Evolutionary conservation across 345 rosid genomes (phyloP), one percentile per base, ranked within the genome.

Genomic region (Populus simonii): DNA sequence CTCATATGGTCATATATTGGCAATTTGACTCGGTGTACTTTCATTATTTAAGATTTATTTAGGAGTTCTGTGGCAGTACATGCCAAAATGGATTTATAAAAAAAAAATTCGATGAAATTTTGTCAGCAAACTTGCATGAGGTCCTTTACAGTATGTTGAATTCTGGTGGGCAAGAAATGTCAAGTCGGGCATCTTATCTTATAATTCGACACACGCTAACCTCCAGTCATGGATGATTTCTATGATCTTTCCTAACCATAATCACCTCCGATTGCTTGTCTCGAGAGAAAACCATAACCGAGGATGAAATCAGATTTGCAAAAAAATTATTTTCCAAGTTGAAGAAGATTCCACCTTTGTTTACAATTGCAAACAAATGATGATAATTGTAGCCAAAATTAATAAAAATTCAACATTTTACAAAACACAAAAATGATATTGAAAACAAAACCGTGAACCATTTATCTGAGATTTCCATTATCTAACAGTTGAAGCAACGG

Each of bases 401-500:
- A 31, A n/a, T 16, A 47, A 62, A 57, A 23, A 0, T 13, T 36
- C 49, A 29, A 17, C 18, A 62, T 68, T 27, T 18, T 29, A n/a
- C 3, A 55, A 45, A 80, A 22, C 22, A 3, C 12, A 27, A 31
- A 27, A 69, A 17, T 53, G 1, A 49, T 22, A 9, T 6, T 16
- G 10, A 62, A 63, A 66, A 27, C 41, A 17, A 31, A 71, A 31
- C 8, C 25, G 22, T 5, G 29, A 71, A 36, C 49, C 33, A 23
- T 15, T 55, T 53, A 72, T 66, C 45, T 55, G 70, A 15, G 31
- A 66, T 66, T 66, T 13, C 80, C 85, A 39, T 66, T 59, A 94
- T 88, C 79, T 82, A 73, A 90, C 88, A 25, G 87, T 70, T 5
- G 93, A 89, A 35, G 97, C 97, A 80, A 93, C 92, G 36, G 90